These are phyloP conservation scores for Rhodotorula paludigena DNA, from an alignment of 768 basidiomycete species.

Conservation along the genomic window DNA sequence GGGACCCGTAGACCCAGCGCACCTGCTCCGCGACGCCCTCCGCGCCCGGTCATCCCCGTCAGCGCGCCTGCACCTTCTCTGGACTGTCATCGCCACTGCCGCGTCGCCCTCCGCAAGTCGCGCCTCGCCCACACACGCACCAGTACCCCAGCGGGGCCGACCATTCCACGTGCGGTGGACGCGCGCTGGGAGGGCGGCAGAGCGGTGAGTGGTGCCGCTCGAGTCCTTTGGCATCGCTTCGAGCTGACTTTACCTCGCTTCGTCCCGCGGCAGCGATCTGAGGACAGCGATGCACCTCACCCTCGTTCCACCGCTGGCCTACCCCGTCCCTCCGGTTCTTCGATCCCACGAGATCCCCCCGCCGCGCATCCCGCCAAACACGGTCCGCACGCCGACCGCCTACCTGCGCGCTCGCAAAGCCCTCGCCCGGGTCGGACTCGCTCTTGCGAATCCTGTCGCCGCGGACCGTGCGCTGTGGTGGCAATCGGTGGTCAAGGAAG, in stretches of 20 bases:
- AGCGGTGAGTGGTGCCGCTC: too few species aligned
- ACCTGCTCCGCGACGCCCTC: too few species aligned
- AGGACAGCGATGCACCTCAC: conserved; percentile 19
- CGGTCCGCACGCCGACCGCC: not conserved
- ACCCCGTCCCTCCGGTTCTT: conserved; percentile 8
- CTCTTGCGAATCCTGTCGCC: not conserved
- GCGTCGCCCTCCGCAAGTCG: too few species aligned
- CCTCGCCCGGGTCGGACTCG: conserved; percentile 7
- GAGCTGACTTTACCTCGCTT: not conserved
- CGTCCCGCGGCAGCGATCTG: not conserved
- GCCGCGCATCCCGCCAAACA: not conserved
- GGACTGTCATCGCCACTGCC: too few species aligned
- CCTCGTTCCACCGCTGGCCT: conserved; percentile 7
- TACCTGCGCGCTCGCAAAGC: not conserved
- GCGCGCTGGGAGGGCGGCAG: too few species aligned
- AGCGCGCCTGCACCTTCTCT: too few species aligned
- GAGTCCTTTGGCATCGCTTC: not conserved
- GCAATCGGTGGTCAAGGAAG: conserved; percentile 5
- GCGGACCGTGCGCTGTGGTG: conserved; percentile 21
- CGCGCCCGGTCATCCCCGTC: too few species aligned
- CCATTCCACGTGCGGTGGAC: too few species aligned
- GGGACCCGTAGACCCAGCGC: too few species aligned
- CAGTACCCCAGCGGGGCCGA: too few species aligned
- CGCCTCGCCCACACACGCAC: too few species aligned
- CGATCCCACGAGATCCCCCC: conserved; percentile 12